A percentile compares a stretch with the other conserved stretches of the same genome.
phyloP scores from a whole-genome alignment of 768 basidiomycete genomes.

The Russula dissimulans region DNA sequence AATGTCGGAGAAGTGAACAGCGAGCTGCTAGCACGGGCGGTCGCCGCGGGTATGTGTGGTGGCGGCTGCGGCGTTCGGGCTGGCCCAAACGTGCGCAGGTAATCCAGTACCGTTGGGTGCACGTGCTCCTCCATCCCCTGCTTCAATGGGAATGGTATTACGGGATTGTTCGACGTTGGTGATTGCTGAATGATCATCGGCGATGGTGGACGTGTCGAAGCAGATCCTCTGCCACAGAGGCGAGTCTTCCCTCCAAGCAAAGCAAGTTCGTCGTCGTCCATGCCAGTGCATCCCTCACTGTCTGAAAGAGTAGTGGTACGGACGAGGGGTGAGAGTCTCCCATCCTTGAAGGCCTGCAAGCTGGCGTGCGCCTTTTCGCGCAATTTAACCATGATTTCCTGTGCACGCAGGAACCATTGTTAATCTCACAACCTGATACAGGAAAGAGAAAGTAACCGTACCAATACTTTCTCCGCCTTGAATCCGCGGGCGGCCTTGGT shows the following conservation, averaged over 20 bases:
- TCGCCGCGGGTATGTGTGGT: slow-evolving; percentile 3
- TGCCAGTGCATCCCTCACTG: slow-evolving; percentile 30
- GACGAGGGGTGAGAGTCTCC: slow-evolving; percentile 37
- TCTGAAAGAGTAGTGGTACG: slow-evolving; percentile 30
- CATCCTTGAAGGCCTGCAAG: slow-evolving; percentile 53
- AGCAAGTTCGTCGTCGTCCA: slow-evolving; percentile 55
- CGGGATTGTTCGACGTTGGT: slow-evolving; percentile 60
- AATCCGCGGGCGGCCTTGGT: slow-evolving; percentile 60
- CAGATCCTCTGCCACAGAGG: slow-evolving; percentile 50
- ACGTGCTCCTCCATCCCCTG: slow-evolving; percentile 41
- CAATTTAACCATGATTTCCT: slow-evolving; percentile 58
- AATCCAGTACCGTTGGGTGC: slow-evolving; percentile 58
- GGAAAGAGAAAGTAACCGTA: slow-evolving; percentile 26
- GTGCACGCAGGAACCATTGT: not conserved
- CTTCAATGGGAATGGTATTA: slow-evolving; percentile 60
- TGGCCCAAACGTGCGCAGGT: slow-evolving; percentile 52
- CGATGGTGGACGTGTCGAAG: slow-evolving; percentile 30
- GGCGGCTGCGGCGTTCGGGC: slow-evolving; percentile 14
- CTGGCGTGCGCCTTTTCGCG: slow-evolving; percentile 59
- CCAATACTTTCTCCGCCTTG: slow-evolving; percentile 55
- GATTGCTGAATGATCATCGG: slow-evolving; percentile 43
- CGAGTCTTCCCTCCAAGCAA: slow-evolving; percentile 56
- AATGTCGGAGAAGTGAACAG: not conserved
- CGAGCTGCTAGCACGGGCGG: not conserved
- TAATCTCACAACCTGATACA: not conserved